A percentile compares a stretch with the other conserved stretches of the same genome.
Evolutionary conservation across 352 stramenopile species (phyloP).

Genomic region (Paralagenidium karlingii): DNA sequence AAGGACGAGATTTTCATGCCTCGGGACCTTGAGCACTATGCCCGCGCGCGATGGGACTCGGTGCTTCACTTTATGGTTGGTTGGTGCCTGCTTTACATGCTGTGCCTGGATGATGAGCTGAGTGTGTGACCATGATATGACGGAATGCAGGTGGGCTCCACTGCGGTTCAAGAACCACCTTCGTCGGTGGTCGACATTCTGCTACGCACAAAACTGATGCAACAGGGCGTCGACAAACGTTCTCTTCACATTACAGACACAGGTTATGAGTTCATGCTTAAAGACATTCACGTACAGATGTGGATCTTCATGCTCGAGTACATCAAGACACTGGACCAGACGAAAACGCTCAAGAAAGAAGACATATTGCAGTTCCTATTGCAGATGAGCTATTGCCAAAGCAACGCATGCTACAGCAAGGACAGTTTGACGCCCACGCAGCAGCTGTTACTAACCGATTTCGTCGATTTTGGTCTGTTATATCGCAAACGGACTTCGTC

Average conservation of each 20-base stretch:
- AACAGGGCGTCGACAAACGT: constrained; percentile 40
- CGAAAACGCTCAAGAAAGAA: constrained; percentile 57
- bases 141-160: too few species aligned
- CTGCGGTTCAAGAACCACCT: constrained; percentile 43
- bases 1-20: constrained; percentile 27
- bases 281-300: constrained; percentile 86
- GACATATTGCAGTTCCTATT: constrained; percentile 85
- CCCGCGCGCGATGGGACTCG: constrained; percentile 43
- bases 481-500: constrained; percentile 44
- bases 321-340: constrained; percentile 73
- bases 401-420: constrained; percentile 73
- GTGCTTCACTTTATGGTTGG: constrained; percentile 71
- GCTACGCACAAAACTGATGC: constrained; percentile 53
- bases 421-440: constrained; percentile 64
- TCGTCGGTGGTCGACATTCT: constrained; percentile 63
- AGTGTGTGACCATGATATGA: background rate
- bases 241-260: constrained; percentile 79
- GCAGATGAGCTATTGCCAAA: constrained; percentile 83
- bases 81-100: too few species aligned
- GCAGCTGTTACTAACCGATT: constrained; percentile 63
- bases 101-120: background rate
- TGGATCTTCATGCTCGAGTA: constrained; percentile 88
- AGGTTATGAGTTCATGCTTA: constrained; percentile 88
- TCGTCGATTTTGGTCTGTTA: constrained; percentile 80
- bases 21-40: constrained; percentile 42